A percentile compares a stretch with the other conserved stretches of the same genome.
Evolutionary conservation across 305 asterid genomes (phyloP).

Genomic region (Fraxinus latifolia): DNA sequence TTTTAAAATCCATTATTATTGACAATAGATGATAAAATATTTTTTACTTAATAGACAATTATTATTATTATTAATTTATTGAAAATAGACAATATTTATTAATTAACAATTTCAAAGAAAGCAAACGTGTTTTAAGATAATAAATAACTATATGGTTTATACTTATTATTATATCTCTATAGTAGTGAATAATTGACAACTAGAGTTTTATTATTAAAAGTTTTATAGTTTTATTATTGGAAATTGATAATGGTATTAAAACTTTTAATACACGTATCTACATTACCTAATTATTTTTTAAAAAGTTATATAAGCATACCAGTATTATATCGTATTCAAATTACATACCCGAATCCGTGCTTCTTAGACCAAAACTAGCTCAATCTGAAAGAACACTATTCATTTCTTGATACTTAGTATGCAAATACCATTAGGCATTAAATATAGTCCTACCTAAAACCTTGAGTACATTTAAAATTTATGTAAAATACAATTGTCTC

Average conservation of each 20-base stretch:
- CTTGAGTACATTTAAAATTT: neutral
- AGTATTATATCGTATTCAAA: no score
- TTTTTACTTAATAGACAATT: no score
- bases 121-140: neutral
- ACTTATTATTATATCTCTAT: neutral
- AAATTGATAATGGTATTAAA: neutral
- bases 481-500: slow-evolving; percentile 14
- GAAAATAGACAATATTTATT: neutral
- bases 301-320: neutral
- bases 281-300: neutral
- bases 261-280: neutral
- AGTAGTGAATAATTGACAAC: neutral
- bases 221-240: no score
- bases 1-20: neutral
- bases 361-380: neutral
- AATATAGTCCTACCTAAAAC: neutral
- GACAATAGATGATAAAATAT: neutral
- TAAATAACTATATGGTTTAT: neutral
- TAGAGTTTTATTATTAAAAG: neutral
- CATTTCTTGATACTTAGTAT: neutral
- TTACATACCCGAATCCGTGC: neutral
- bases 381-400: neutral
- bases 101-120: neutral
- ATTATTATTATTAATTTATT: no score
- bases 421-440: neutral